Evolutionary conservation across 176 grass and related monocot species (phyloP), one percentile per base, ranked within the genome.

Genomic region (Paspalum vaginatum): DNA sequence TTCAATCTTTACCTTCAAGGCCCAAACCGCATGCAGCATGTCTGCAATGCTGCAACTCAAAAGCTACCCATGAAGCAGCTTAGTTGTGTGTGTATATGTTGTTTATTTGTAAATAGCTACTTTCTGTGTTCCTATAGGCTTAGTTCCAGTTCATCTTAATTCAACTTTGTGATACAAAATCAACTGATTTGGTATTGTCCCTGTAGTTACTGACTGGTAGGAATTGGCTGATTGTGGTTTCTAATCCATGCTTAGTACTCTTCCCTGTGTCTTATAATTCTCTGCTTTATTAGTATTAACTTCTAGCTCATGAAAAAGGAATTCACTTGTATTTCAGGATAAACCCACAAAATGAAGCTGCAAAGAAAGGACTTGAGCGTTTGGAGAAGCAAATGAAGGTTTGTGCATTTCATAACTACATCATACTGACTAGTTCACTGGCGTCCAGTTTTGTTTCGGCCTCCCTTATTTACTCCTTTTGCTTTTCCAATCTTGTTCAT

Each of bases 351-450:
- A 98, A 93, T 76, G 96, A 98, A 86, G 90, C 92, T 43, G 95
- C 92, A 60, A 93, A 95, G 84, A 99, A 88, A 87, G 96, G 96
- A 63, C 85, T 99, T 69, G 96, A 98, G 71, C 90, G 88, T 22
- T 84, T 95, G 70, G 92, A 99, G 90, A 99, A 99, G 85, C 96
- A 95, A 89, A 99, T 95, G 96, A 99, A 95, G 92, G 96, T 98
- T 63, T 21, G 51, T 83, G 9, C 55, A 68, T 21, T 75, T 79
- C 14, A 55, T 65, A 50, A 65, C 40, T 49, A 20, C n/a, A 41
- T 78, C 41, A 65, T 12, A 14, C 26, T 17, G 22, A 22, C 48
- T 15, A 48, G 55, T 5, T 39, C 26, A 52, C 54, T 39, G 47
- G 20, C 20, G 39, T 42, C 38, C 15, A 32, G 6, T 26, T 77